Evolutionary conservation across 371 early-diverging fungal genomes (phyloP).

Genomic region (Mucor sp.): DNA sequence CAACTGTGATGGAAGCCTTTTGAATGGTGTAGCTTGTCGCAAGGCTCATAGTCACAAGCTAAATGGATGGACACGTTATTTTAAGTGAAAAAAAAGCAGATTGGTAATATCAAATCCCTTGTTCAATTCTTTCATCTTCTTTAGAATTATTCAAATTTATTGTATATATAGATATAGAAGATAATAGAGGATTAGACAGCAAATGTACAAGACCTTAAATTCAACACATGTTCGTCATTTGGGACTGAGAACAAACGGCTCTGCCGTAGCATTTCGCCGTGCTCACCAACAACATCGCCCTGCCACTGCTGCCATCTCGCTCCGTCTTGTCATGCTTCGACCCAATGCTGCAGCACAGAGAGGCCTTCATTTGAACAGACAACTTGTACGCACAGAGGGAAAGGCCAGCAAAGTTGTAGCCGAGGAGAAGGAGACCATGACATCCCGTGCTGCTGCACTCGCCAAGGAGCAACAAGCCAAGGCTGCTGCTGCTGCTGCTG

Average conservation of each 20-base stretch:
- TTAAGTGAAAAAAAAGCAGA: not conserved
- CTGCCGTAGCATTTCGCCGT: slow-evolving; percentile 11
- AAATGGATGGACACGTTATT: slow-evolving; percentile 1
- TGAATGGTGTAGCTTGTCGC: not conserved
- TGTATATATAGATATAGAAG: not conserved
- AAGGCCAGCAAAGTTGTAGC: slow-evolving; percentile 7
- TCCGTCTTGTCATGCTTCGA: slow-evolving; percentile 16
- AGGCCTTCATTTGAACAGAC: slow-evolving; percentile 22
- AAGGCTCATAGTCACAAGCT: slow-evolving; percentile 1
- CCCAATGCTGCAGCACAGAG: slow-evolving; percentile 18
- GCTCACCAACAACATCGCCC: slow-evolving; percentile 5
- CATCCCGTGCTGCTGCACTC: slow-evolving; percentile 44
- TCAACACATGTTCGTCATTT: slow-evolving; percentile 12
- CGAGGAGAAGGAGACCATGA: slow-evolving; percentile 45
- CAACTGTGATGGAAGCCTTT: not conserved
- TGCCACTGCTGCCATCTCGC: not conserved
- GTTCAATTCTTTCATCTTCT: not conserved
- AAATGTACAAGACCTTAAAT: slow-evolving; percentile 17
- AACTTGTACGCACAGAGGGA: slow-evolving; percentile 30
- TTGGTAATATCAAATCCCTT: not conserved
- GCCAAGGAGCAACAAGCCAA: slow-evolving; percentile 42
- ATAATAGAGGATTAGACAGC: not conserved
- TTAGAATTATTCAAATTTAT: not conserved
- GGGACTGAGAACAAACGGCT: slow-evolving; percentile 9
- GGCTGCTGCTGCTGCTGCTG: slow-evolving; percentile 13